Base-by-base conservation (phyloP, 129 eudicot genomes). In the Artemisia argyi region DNA sequence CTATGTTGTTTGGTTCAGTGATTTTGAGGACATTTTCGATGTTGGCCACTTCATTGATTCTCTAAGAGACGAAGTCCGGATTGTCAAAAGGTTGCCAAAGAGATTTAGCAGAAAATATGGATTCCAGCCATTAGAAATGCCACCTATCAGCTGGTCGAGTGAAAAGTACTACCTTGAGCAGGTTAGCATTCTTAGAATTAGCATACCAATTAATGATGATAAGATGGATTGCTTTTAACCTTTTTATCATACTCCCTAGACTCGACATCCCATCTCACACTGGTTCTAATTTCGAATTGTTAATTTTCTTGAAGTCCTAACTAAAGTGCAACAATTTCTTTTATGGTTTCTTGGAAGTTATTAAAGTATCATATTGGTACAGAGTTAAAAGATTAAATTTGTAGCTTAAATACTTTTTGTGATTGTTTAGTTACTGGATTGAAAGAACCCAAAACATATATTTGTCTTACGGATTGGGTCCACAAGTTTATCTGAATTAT, bases 121-220 rank as follows among this genome's bases (percentile, higher is more conserved):
- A 59, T 83, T 71, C 69, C 88, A 84, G 71, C 91, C 87, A 48
- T 81, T 90, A 55, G 85, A 81, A 53, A 94, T 89, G 97, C 92
- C 95, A 66, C 99, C 99, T 61, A 87, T 94, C 61, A 94, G 99
- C 87, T 94, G 99, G 99, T 94, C 99, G 5, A 86, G 76, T 74
- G 99, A 90, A 83, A 85, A 84, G 9, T 94, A 94, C 80, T 94
- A 94, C 73, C 81, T 94, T 80, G 78, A 94, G 60, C 96, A 90
- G 96, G 99, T 90, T 50, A 15, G 80, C 72, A 75, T 54, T 26
- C 46, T 73, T 13, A 17, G 18, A 30, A 18, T 26, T 49, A 50
- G 35, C 13, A 56, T 39, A 11, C 46, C 46, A 39, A 8, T 39
- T 39, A 39, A 7, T 39, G 46, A 39, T 39, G 46, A 39, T 39